Conservation (phyloP, 345 rosid genomes). For the Hibiscus trionum region DNA sequence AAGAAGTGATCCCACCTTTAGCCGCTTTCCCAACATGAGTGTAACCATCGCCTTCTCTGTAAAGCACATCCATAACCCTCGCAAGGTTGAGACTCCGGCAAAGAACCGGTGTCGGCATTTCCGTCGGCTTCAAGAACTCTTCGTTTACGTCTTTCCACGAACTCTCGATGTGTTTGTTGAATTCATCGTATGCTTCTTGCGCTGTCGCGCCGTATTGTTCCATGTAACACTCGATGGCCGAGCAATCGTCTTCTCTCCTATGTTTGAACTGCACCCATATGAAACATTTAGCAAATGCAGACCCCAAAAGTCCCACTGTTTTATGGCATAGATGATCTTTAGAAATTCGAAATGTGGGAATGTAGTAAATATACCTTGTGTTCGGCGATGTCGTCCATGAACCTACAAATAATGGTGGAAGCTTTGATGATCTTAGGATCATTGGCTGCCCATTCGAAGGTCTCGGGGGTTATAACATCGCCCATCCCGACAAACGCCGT, state of each 20-base stretch:
- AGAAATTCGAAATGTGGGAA: no score
- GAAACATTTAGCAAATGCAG: no score
- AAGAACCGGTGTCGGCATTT: not conserved
- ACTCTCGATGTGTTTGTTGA: not conserved
- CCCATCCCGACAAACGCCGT: conserved; percentile 27
- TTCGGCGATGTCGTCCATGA: conserved; percentile 28
- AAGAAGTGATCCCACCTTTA: not conserved
- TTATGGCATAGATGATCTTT: not conserved
- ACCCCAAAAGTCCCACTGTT: not conserved
- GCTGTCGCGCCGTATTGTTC: not conserved
- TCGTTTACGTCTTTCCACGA: conserved; percentile 6
- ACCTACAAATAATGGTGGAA: conserved; percentile 14
- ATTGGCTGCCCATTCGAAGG: conserved; percentile 15
- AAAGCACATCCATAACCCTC: not conserved
- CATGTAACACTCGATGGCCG: not conserved
- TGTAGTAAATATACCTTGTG: not conserved
- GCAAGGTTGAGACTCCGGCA: conserved; percentile 2
- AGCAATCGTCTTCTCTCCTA: not conserved
- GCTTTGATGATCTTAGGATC: conserved; percentile 20
- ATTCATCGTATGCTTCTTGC: not conserved
- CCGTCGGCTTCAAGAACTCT: conserved; percentile 3
- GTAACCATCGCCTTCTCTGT: conserved; percentile 1
- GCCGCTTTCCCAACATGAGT: not conserved
- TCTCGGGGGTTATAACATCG: conserved; percentile 11
- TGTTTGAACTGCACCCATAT: not conserved